Percentiles rank a stretch among this genome's conserved stretches.
Conservation (phyloP, 768 basidiomycete species). For the Chalciporus piperatus region DNA sequence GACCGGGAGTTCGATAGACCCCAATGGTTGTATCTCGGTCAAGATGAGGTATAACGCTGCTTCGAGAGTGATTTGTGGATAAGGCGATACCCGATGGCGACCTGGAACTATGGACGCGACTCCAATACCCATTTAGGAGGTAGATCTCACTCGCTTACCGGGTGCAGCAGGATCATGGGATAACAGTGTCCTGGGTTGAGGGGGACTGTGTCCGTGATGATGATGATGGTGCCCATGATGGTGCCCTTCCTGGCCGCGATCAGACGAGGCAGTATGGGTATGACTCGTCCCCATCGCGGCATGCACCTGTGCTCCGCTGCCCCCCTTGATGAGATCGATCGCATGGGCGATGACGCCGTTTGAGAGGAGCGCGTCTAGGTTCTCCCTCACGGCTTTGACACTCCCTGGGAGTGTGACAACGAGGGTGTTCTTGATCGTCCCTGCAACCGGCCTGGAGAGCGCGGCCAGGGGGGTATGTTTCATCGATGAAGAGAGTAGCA, state of each 20-base stretch:
- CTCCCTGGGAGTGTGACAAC: conserved; percentile 84
- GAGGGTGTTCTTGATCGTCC: conserved; percentile 62
- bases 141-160: conserved; percentile 41
- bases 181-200: conserved; percentile 54
- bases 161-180: conserved; percentile 70
- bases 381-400: conserved; percentile 81
- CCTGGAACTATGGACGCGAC: conserved; percentile 48
- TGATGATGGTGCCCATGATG: conserved; percentile 34
- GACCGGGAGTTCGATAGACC: conserved; percentile 42
- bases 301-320: conserved; percentile 60
- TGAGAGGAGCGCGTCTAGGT: conserved; percentile 57
- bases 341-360: conserved; percentile 65
- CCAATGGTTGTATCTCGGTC: conserved; percentile 44
- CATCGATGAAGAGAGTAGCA: conserved; percentile 66
- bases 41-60: conserved; percentile 61
- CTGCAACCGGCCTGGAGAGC: conserved; percentile 80
- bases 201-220: conserved; percentile 42
- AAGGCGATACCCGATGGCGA: conserved; percentile 76
- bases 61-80: conserved; percentile 63
- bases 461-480: conserved; percentile 77
- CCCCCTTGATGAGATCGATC: conserved; percentile 68
- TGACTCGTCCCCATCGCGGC: conserved; percentile 40
- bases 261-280: conserved; percentile 20
- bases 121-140: background rate
- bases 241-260: conserved; percentile 8